Evolutionary conservation across 2,329 filamentous ascomycete genomes (phyloP), one percentile per base, ranked within the genome.

Genomic region (Sporothrix brasiliensis): DNA sequence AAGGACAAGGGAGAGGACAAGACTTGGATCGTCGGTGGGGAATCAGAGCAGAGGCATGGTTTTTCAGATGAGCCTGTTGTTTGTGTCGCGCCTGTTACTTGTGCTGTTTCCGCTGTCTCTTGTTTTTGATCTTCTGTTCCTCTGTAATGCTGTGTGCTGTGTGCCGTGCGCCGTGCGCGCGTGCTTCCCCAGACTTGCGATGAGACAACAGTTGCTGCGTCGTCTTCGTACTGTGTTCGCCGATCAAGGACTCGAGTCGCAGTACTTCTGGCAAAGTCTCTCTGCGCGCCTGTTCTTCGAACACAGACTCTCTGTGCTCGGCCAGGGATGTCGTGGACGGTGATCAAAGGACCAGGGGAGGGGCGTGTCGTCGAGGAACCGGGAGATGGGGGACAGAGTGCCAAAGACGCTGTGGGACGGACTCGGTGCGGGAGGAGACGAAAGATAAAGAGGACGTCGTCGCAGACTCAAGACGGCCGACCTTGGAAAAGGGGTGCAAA

Each of bases 271-370:
- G 13, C 16, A 16, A 16, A 2, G 41, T 14, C 11, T 14, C 11
- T 7, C 39, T 19, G 58, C 21, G 5, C 58, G 13, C n/a, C 39
- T n/a, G 27, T 27, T 53, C 27, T 34, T 56, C n/a, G 50, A 5
- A 47, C 14, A 6, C 49, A 34, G 24, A n/a, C 24, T 27, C 21
- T 50, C n/a, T 54, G 65, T 67, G 65, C n/a, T 67, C 50, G 34
- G 50, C 34, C 49, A 67, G 34, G 34, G 50, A 56, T 56, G 65
- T 41, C 49, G 65, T 67, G 65, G 34, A 67, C 4, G 39, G 16
- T 34, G 44, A 21, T 34, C 6, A 34, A 16, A 30, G 24, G 16
- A 41, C 39, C 6, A 30, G 19, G 4, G 16, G 61, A 49, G 27
- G 60, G 24, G 60, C 9, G 21, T 49, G 14, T 10, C 41, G 60